Evolutionary conservation across 768 basidiomycete species (phyloP), one percentile per base, ranked within the genome.

Genomic region (Mrakia gelida): DNA sequence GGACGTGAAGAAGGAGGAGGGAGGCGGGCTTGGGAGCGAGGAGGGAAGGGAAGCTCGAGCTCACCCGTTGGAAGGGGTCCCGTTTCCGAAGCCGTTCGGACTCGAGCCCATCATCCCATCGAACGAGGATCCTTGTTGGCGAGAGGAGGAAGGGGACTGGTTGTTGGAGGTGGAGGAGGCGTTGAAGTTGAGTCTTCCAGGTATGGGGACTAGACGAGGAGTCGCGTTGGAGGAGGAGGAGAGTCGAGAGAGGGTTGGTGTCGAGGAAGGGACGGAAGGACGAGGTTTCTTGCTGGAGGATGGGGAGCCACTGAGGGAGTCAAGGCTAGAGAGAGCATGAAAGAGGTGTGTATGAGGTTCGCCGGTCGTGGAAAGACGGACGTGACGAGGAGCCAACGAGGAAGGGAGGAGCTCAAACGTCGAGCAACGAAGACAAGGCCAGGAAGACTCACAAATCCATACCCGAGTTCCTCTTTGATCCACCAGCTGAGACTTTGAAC

Each of bases 241-340:
- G 54, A 45, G 5, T 13, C 67, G 41, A 70, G 67, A 70, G 34
- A 30, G 38, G 3, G 70, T 71, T 15, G 45, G 71, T 54, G 71
- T 72, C n/a, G 71, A 72, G 15, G 32, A 41, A n/a, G 26, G 34
- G 21, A 28, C 28, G 6, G 76, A 73, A 23, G 76, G 76, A 5
- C 76, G 70, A 62, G 59, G 18, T 41, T 65, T 72, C 77, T 78
- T 78, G n/a, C 15, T 26, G 13, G 77, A 71, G 1, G 77, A 52
- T 9, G 77, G 77, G 9, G 72, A 73, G 18, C 72, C 72, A 41
- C 28, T 59, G 41, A 72, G 34, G 13, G 56, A 61, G 30, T 65
- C 71, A 0, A 78, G 72, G 32, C 77, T 78, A n/a, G 1, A 45
- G 11, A 41, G 34, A 30, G 23, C 26, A 65, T 13, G 1, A n/a